Evolutionary conservation across 345 rosid species (phyloP).

Genomic region (Erucastrum elatum): DNA sequence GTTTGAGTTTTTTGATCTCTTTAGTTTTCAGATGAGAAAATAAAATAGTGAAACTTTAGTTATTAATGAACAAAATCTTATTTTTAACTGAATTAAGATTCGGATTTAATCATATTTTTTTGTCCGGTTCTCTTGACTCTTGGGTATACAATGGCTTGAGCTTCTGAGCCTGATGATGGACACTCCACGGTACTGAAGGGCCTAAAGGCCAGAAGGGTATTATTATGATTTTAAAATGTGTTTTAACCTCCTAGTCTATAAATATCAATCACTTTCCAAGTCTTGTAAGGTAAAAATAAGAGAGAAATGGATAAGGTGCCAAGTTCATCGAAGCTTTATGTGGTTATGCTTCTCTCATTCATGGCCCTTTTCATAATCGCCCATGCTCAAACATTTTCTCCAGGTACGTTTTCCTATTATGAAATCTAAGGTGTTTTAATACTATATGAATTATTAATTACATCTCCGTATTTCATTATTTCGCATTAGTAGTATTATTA

Average conservation of each 20-base stretch:
- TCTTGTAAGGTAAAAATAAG: not conserved
- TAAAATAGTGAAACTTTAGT: not conserved
- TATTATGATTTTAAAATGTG: not conserved
- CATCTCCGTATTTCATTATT: not conserved
- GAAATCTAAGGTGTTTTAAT: not conserved
- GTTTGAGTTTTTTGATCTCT: too few relatives aligned
- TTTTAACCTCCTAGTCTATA: not conserved
- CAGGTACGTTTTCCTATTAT: not conserved
- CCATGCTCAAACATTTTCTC: not conserved
- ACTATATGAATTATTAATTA: not conserved
- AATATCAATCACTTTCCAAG: not conserved
- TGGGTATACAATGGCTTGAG: not conserved
- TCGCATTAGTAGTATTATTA: not conserved
- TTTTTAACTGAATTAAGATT: not conserved
- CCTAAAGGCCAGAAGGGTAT: too few relatives aligned
- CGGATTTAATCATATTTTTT: not conserved
- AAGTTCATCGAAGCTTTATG: not conserved
- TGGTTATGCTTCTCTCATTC: not conserved
- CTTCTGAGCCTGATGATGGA: not conserved
- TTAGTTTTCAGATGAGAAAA: not conserved
- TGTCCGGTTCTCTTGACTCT: not conserved
- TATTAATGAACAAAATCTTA: not conserved
- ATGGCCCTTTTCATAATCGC: not conserved
- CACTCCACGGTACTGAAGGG: too few relatives aligned
- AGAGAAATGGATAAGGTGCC: not conserved